Evolutionary conservation across 31 red algal genomes (phyloP).

Genomic region (Asparagopsis taxiformis): DNA sequence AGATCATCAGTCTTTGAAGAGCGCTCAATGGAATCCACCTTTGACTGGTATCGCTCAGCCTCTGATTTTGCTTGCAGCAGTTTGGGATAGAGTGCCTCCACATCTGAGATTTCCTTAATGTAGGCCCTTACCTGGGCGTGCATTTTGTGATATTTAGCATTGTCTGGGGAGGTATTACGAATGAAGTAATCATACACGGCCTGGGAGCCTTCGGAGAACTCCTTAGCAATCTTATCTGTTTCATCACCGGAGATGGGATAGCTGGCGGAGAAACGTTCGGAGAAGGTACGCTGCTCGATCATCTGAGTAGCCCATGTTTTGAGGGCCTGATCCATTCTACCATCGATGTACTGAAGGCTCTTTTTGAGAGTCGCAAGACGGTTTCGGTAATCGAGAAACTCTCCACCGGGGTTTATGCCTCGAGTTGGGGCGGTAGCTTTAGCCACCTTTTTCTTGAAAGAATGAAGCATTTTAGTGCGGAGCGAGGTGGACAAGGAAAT

Average conservation of each 20-base stretch:
- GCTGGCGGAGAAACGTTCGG: constrained; percentile 10
- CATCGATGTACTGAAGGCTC: constrained; percentile 1
- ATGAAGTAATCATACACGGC: constrained; percentile 23
- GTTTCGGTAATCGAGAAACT: constrained; percentile 25
- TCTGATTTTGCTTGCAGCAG: constrained; percentile 9
- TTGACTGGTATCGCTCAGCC: constrained; percentile 15
- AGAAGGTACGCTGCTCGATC: constrained; percentile 16
- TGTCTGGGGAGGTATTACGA: constrained; percentile 2
- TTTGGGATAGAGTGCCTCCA: constrained; percentile 12
- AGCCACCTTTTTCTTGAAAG: constrained; percentile 18
- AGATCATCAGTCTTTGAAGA: constrained; percentile 8
- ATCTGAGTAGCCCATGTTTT: constrained; percentile 18
- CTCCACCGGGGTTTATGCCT: constrained; percentile 13
- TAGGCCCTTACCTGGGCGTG: constrained; percentile 25
- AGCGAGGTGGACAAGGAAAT: too few species aligned
- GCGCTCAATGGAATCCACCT: constrained; percentile 23
- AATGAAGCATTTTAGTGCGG: constrained; percentile 33
- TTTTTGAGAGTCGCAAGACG: constrained; percentile 16
- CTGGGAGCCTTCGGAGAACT: constrained; percentile 3
- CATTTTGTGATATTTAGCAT: constrained; percentile 14
- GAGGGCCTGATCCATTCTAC: constrained; percentile 10
- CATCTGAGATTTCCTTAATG: constrained; percentile 22
- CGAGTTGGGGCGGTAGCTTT: constrained; percentile 18
- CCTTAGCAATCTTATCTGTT: constrained; percentile 5
- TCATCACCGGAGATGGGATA: constrained; percentile 30